Evolutionary conservation across 73 alveolate species (phyloP).

Genomic region (Breviolum minutum): DNA sequence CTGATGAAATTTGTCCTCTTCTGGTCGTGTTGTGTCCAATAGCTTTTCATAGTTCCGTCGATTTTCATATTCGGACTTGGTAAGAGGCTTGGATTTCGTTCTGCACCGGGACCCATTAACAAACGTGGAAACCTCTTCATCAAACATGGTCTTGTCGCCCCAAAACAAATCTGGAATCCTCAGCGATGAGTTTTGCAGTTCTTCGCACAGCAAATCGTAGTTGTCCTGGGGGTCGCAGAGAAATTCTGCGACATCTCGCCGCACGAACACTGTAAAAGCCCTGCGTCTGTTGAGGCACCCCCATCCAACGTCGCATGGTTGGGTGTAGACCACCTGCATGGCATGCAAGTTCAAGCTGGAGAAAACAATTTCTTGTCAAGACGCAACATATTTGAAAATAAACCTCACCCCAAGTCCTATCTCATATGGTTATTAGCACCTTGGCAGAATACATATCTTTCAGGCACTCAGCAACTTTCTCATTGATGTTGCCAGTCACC

Average conservation of each 20-base stretch:
- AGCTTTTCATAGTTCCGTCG: too few species aligned
- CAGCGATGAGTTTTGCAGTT: not conserved
- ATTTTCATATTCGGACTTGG: not conserved
- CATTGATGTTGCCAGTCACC: not conserved
- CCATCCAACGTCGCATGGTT: not conserved
- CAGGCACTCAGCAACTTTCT: not conserved
- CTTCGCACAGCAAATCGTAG: not conserved
- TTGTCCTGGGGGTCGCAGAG: not conserved
- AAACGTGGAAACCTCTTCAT: not conserved
- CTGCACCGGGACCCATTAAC: not conserved
- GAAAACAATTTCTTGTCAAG: not conserved
- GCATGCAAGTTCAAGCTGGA: not conserved
- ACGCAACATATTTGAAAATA: not conserved
- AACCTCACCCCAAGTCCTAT: not conserved
- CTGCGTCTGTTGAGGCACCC: not conserved
- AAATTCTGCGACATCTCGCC: not conserved
- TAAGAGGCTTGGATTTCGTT: not conserved
- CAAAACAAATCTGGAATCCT: not conserved
- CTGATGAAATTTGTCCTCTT: not conserved
- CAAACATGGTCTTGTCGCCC: not conserved
- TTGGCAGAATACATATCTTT: not conserved
- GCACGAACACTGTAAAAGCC: not conserved
- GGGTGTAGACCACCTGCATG: not conserved
- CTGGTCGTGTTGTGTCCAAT: too few species aligned
- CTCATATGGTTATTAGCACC: not conserved